Conservation (phyloP, 345 rosid genomes). For the Hibiscus tridactylites region DNA sequence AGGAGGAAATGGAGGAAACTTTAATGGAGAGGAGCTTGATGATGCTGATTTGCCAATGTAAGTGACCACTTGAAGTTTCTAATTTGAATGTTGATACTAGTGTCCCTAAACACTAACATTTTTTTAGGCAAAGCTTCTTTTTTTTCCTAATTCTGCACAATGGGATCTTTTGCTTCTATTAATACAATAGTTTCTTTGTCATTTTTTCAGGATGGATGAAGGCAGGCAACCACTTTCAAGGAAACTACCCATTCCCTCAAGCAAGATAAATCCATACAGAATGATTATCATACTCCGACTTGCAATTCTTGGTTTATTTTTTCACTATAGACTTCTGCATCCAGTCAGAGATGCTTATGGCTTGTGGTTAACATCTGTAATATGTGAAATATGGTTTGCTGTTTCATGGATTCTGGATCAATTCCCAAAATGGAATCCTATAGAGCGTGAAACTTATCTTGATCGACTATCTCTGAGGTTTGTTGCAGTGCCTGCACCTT, state of each 20-base stretch:
- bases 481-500: neutral
- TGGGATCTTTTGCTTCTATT: neutral
- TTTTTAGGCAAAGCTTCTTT: neutral
- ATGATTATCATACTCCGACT: conserved; percentile 78
- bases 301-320: conserved; percentile 76
- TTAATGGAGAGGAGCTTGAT: conserved; percentile 55
- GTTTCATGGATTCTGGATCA: conserved; percentile 98
- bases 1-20: conserved; percentile 56
- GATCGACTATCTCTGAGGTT: conserved; percentile 94
- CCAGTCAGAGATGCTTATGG: conserved; percentile 86
- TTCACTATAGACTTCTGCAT: conserved; percentile 88
- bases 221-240: conserved; percentile 98
- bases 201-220: conserved; percentile 93
- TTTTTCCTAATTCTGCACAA: neutral
- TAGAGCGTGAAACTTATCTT: conserved; percentile 81
- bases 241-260: conserved; percentile 83
- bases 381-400: conserved; percentile 97
- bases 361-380: conserved; percentile 91
- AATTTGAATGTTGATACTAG: neutral
- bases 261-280: conserved; percentile 95
- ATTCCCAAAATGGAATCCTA: conserved; percentile 95
- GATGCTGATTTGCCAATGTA: conserved; percentile 88
- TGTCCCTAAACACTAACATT: neutral
- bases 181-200: neutral
- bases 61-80: conserved; percentile 12